phyloP scores from a whole-genome alignment of 495 filamentous ascomycete species.

The Penicillium silybi region DNA sequence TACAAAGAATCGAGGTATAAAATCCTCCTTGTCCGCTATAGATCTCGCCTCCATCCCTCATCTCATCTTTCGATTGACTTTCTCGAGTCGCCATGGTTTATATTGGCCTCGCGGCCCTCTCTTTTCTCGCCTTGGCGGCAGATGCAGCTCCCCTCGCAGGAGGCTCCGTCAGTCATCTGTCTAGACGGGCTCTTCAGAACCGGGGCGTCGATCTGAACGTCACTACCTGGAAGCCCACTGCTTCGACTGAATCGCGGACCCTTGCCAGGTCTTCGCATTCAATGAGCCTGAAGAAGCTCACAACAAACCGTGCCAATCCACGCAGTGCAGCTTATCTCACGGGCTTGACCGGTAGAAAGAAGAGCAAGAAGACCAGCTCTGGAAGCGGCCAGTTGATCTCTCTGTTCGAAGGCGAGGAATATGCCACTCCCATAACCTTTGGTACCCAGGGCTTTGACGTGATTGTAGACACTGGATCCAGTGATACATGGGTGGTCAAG shows the following conservation, averaged over 20 bases:
- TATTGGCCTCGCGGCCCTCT: not conserved
- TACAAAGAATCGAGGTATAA: not conserved
- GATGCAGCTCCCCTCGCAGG: not conserved
- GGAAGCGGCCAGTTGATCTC: not conserved
- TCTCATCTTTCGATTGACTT: not conserved
- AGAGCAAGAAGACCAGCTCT: not conserved
- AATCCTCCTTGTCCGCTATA: not conserved
- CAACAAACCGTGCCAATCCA: not conserved
- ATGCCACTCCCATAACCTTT: constrained; percentile 7
- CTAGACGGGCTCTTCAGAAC: not conserved
- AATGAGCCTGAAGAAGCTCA: not conserved
- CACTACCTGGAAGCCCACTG: constrained; percentile 2
- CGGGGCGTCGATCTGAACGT: not conserved
- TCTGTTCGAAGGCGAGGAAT: constrained; percentile 3
- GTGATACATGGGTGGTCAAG: constrained; percentile 56
- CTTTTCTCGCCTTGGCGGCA: constrained; percentile 1
- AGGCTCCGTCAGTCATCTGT: not conserved
- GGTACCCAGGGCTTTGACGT: constrained; percentile 34
- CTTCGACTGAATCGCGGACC: not conserved
- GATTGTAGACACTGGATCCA: constrained; percentile 56
- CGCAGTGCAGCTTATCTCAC: not conserved
- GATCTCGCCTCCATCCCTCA: not conserved
- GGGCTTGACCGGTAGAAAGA: not conserved
- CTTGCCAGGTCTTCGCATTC: not conserved
- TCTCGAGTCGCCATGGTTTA: not conserved